Base-by-base conservation (phyloP, 331 rosid species). In the Telfairia occidentalis region DNA sequence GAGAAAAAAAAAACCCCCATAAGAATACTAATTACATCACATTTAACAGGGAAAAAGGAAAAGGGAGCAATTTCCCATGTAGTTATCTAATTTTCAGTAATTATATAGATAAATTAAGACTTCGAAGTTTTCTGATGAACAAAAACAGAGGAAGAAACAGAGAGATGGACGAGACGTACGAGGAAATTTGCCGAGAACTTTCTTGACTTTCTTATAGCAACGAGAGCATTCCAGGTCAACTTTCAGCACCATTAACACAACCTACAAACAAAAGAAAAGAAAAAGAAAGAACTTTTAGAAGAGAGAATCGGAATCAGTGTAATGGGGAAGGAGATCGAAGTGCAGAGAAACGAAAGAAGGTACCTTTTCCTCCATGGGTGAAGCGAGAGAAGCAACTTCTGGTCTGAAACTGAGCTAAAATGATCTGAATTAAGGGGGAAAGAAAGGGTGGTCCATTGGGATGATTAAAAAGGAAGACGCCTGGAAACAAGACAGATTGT, bases 121-220 rank as follows among this genome's bases (percentile, higher is more conserved):
- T 50, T n/a, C 2, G 16, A 43, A 43, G 16, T 43, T 43, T 11
- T 43, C 4, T 43, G 16, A 9, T 43, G 8, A 43, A 43, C 8
- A 40, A 6, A 70, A 19, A 26, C 34, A 24, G 32, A 23, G 64
- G 28, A 26, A 57, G 16, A n/a, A 12, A 9, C 52, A 4, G 16
- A 4, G 30, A 48, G 37, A 69, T 50, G n/a, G n/a, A n/a, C n/a
- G n/a, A n/a, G n/a, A 86, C 98, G 81, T 76, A 93, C 98, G 91
- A 82, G 98, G 96, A 11, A 84, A 37, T 75, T 88, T 85, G 29
- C 71, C 3, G 9, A 94, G 97, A 46, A 90, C 72, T 75, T 84
- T 94, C 83, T 91, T 91, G 28, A 94, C 90, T 86, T 94, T 94
- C 85, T 80, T 94, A 75, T 52, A 85, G 85, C 97, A 94, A 63